A percentile compares a stretch with the other conserved stretches of the same genome.
These are phyloP conservation scores for Aspergillus tanneri DNA, from an alignment of 2,329 filamentous ascomycete species.

Conservation along the genomic window DNA sequence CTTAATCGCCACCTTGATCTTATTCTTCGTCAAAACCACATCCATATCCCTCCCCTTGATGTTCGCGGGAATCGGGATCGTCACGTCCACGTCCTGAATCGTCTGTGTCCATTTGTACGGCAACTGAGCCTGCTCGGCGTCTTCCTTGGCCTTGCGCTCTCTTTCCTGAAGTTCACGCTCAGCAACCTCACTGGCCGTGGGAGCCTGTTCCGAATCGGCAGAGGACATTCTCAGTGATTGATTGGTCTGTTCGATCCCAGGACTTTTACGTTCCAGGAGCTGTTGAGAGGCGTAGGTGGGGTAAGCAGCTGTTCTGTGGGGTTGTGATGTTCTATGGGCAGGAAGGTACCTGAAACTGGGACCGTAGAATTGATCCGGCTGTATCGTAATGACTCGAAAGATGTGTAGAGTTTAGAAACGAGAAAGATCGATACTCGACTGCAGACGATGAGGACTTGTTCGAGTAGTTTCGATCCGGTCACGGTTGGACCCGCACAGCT, in stretches of 20 bases:
- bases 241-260: too few relatives aligned
- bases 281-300: slow-evolving; percentile 1
- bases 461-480: too few relatives aligned
- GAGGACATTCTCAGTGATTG: slow-evolving; percentile 27
- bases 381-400: too few relatives aligned
- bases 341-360: not conserved
- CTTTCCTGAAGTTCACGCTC: slow-evolving; percentile 57
- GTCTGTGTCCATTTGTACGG: slow-evolving; percentile 98
- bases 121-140: slow-evolving; percentile 81
- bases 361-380: not conserved
- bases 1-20: slow-evolving; percentile 78
- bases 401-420: too few relatives aligned
- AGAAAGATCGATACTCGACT: too few relatives aligned
- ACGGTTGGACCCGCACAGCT: too few relatives aligned
- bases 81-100: slow-evolving; percentile 82
- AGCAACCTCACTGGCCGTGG: slow-evolving; percentile 34
- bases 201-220: slow-evolving; percentile 31
- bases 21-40: slow-evolving; percentile 76
- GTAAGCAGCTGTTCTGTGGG: not conserved
- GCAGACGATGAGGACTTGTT: too few relatives aligned
- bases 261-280: not conserved
- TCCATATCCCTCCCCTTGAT: slow-evolving; percentile 81
- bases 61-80: slow-evolving; percentile 73
- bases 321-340: too few relatives aligned
- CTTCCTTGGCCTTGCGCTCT: slow-evolving; percentile 68